Conservation (phyloP, 2,329 filamentous ascomycete species). For the Beauveria australis region DNA sequence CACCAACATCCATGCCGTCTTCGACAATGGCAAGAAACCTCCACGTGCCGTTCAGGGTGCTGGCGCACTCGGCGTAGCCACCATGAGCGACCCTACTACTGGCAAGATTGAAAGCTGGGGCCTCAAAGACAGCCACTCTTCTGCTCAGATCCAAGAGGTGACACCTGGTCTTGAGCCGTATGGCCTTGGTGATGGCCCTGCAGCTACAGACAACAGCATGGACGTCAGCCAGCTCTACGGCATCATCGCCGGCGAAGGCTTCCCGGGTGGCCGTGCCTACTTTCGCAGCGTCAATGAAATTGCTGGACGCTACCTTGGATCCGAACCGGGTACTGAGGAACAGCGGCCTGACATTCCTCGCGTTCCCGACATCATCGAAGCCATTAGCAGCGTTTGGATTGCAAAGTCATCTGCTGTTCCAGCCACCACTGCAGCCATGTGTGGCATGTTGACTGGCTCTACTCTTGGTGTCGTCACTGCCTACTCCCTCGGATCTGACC, state of each 20-base stretch:
- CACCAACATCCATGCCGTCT: constrained; percentile 72
- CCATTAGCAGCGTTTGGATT: constrained; percentile 78
- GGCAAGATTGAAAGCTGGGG: constrained; percentile 79
- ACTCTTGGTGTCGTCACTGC: constrained; percentile 75
- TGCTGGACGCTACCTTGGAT: constrained; percentile 64
- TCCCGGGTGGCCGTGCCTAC: constrained; percentile 72
- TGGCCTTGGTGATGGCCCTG: constrained; percentile 70
- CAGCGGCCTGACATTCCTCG: constrained; percentile 68
- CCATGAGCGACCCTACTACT: constrained; percentile 68
- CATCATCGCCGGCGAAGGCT: constrained; percentile 77
- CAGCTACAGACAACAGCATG: constrained; percentile 77
- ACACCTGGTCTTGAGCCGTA: constrained; percentile 66
- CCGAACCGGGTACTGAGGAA: constrained; percentile 50
- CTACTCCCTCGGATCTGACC: constrained; percentile 62
- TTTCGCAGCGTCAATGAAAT: constrained; percentile 68
- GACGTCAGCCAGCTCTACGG: constrained; percentile 83
- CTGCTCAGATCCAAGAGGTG: constrained; percentile 70
- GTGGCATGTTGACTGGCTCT: constrained; percentile 78
- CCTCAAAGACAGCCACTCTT: constrained; percentile 63
- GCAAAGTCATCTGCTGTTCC: constrained; percentile 72
- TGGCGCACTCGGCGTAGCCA: constrained; percentile 68
- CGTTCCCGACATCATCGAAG: constrained; percentile 60
- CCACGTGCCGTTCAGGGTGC: constrained; percentile 79
- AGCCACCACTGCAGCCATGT: constrained; percentile 62
- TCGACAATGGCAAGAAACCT: constrained; percentile 62